Evolutionary conservation across 805 yeast species (phyloP).

Genomic region (Metschnikowia arizonensis): DNA sequence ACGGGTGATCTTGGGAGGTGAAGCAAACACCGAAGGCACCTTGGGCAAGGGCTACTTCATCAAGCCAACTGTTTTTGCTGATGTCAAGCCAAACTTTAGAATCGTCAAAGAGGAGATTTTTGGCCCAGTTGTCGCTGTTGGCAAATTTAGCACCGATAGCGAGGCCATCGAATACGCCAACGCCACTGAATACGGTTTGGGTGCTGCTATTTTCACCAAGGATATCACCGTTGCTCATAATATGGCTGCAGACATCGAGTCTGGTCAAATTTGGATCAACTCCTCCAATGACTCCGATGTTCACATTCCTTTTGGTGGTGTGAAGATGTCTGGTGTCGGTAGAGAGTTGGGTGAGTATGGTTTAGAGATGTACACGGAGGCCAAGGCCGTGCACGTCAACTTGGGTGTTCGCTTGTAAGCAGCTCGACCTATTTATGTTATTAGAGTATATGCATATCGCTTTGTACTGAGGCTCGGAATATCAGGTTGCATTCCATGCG

Average conservation of each 20-base stretch:
- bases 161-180: slow-evolving; percentile 71
- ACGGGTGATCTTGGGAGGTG: slow-evolving; percentile 39
- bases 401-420: slow-evolving; percentile 38
- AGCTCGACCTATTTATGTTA: background rate
- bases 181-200: slow-evolving; percentile 72
- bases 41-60: slow-evolving; percentile 57
- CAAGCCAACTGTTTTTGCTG: slow-evolving; percentile 72
- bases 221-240: slow-evolving; percentile 63
- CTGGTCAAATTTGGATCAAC: slow-evolving; percentile 70
- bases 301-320: slow-evolving; percentile 78
- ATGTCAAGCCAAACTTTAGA: slow-evolving; percentile 59
- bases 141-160: slow-evolving; percentile 60
- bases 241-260: slow-evolving; percentile 55
- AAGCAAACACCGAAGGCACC: slow-evolving; percentile 34
- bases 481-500: background rate
- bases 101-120: slow-evolving; percentile 79
- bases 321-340: slow-evolving; percentile 74
- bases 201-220: slow-evolving; percentile 73
- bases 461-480: background rate
- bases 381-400: slow-evolving; percentile 75
- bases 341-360: slow-evolving; percentile 78
- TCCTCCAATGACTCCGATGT: slow-evolving; percentile 62
- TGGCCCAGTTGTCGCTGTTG: slow-evolving; percentile 77
- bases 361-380: slow-evolving; percentile 64
- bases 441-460: background rate